Percentiles rank a stretch among this genome's conserved stretches.
phyloP scores from a whole-genome alignment of 2,329 filamentous ascomycete genomes.

The Gaeumannomyces tritici region DNA sequence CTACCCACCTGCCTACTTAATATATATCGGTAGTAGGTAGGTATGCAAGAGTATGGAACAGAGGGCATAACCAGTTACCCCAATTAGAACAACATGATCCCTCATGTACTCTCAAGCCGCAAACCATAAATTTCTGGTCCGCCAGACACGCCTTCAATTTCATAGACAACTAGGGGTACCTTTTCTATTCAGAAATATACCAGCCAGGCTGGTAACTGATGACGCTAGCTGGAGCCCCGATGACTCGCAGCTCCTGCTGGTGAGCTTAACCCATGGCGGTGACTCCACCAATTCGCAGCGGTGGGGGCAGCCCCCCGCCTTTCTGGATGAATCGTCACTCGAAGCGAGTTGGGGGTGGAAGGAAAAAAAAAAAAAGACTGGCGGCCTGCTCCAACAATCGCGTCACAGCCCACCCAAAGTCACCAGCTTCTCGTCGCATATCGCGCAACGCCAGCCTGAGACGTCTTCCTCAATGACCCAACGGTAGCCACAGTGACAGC shows the following conservation, averaged over 20 bases:
- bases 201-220: no score
- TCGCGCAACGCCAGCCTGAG: background rate
- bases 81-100: no score
- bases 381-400: background rate
- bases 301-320: conserved; percentile 3
- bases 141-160: no score
- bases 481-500: conserved; percentile 61
- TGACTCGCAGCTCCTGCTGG: background rate
- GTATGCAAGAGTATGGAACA: no score
- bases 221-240: background rate
- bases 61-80: no score
- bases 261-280: background rate
- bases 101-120: no score
- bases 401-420: background rate
- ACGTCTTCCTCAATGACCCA: conserved; percentile 45
- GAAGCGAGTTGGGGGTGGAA: background rate
- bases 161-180: no score
- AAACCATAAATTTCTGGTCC: no score
- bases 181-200: no score
- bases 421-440: background rate
- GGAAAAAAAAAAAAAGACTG: conserved; percentile 6
- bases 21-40: no score
- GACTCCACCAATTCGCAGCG: background rate
- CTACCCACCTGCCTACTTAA: no score
- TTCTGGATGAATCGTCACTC: conserved; percentile 6